phyloP scores from a whole-genome alignment of 1,284 basidiomycete genomes.

The Pyrrhoderma lamaoense region DNA sequence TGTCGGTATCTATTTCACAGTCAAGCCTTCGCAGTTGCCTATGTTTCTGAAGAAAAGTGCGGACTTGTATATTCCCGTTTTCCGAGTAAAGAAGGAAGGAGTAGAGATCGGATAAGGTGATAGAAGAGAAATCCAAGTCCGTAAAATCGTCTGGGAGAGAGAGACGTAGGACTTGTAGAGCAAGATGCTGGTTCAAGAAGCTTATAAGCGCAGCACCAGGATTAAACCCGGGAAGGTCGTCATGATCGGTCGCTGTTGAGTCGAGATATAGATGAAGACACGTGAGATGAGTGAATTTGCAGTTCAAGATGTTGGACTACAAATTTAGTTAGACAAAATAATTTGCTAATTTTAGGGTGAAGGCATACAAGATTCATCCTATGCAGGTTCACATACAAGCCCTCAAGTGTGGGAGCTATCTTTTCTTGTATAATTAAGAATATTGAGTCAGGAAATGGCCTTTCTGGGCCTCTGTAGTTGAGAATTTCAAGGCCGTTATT shows the following conservation, averaged over 20 bases:
- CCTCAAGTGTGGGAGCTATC: background rate
- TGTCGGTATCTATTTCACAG: constrained; percentile 3
- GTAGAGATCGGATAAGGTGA: constrained; percentile 1
- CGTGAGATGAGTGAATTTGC: constrained; percentile 6
- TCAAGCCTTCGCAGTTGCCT: background rate
- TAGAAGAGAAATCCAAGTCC: background rate
- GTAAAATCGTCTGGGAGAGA: constrained; percentile 1
- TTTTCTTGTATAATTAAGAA: constrained; percentile 12
- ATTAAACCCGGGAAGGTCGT: background rate
- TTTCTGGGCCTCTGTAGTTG: constrained; percentile 1
- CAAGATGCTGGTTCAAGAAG: constrained; percentile 3
- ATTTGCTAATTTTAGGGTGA: constrained; percentile 3
- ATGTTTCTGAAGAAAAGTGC: constrained; percentile 7
- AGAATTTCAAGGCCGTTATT: background rate
- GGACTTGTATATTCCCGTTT: background rate
- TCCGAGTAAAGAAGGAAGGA: constrained; percentile 14
- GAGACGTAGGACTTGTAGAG: constrained; percentile 9
- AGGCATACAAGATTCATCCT: background rate
- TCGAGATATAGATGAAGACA: constrained; percentile 13
- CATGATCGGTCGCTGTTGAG: no score
- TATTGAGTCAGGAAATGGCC: constrained; percentile 3
- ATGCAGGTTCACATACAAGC: constrained; percentile 1
- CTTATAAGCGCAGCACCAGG: background rate
- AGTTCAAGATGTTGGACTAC: background rate
- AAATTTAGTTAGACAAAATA: constrained; percentile 1